Evolutionary conservation across 306 rosid genomes (phyloP), one percentile per base, ranked within the genome.

Genomic region (Acacia confusa): DNA sequence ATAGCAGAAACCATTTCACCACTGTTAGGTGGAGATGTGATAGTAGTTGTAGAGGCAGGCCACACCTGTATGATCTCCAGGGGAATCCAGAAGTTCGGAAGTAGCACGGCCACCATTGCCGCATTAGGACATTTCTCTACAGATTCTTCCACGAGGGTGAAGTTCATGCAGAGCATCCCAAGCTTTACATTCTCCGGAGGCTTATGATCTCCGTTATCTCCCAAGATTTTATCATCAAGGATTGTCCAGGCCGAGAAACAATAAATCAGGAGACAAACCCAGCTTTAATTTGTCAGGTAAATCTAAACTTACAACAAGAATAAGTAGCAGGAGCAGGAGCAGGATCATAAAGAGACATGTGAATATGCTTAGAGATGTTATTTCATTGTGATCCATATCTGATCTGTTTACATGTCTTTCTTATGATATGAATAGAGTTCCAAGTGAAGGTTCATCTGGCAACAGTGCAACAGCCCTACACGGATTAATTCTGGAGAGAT

Each of bases 61-160:
- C 99, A 96, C 87, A 93, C 97, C 24, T 96, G 99, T 88, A 93
- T 93, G 99, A 89, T 96, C 64, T 92, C 98, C 5, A 80, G 99
- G 83, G 99, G 98, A 82, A 92, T 96, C 30, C 97, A 93, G 87
- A 96, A 96, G 85, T 85, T 91, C 25, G 98, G 98, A 85, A 89
- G 99, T 79, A 92, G 85, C 63, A 96, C 99, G 2, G 94, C 99
- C 25, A 96, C 99, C 2, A 88, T 96, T 9, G 99, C 98, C 15
- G 86, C 81, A 30, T 78, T 96, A 72, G 99, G 99, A 76, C 85
- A 77, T 7, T 96, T 89, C 82, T 88, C 94, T 12, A 86, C 97
- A 0, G 91, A 93, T 63, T 64, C 88, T 22, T 43, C 84, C 16
- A 79, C 83, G 16, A 91, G 97, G 86, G 87, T 92, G 27, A 75